A percentile compares a stretch with the other conserved stretches of the same genome.
Evolutionary conservation across 2,329 filamentous ascomycete genomes (phyloP).

Genomic region (Talaromyces sp.): DNA sequence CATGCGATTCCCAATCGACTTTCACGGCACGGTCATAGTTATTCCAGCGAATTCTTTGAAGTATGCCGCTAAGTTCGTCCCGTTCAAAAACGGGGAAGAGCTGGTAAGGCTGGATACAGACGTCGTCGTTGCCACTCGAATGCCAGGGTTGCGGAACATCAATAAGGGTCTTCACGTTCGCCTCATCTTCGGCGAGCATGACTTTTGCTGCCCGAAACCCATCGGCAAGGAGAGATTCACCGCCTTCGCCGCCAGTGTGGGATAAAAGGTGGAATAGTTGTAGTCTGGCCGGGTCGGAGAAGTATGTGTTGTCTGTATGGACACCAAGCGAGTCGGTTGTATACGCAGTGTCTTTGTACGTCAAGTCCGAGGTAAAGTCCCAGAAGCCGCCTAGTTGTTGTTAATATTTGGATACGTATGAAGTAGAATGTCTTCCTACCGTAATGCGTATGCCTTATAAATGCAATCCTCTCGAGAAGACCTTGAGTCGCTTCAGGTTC

Average conservation of each 20-base stretch:
- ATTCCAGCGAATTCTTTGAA: conserved; percentile 81
- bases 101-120: conserved; percentile 67
- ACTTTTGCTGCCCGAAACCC: conserved; percentile 67
- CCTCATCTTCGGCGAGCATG: conserved; percentile 49
- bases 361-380: conserved; percentile 85
- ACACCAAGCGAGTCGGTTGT: conserved; percentile 75
- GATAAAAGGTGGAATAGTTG: conserved; percentile 91
- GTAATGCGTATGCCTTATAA: conserved; percentile 87
- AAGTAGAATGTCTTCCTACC: conserved; percentile 48
- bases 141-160: conserved; percentile 64
- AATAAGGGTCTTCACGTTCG: conserved; percentile 54
- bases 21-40: conserved; percentile 77
- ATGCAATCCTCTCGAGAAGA: conserved; percentile 75
- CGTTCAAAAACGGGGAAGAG: conserved; percentile 68
- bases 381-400: conserved; percentile 55
- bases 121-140: conserved; percentile 78
- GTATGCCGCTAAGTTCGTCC: conserved; percentile 36
- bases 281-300: conserved; percentile 82
- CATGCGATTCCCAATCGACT: conserved; percentile 45
- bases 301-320: conserved; percentile 95
- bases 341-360: conserved; percentile 85
- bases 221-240: conserved; percentile 76
- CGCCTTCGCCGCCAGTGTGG: conserved; percentile 61
- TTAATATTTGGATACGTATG: conserved; percentile 1
- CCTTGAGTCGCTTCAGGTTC: conserved; percentile 64